Conservation (phyloP, 108 stramenopile genomes). For the Pelagomonas calceolata region DNA sequence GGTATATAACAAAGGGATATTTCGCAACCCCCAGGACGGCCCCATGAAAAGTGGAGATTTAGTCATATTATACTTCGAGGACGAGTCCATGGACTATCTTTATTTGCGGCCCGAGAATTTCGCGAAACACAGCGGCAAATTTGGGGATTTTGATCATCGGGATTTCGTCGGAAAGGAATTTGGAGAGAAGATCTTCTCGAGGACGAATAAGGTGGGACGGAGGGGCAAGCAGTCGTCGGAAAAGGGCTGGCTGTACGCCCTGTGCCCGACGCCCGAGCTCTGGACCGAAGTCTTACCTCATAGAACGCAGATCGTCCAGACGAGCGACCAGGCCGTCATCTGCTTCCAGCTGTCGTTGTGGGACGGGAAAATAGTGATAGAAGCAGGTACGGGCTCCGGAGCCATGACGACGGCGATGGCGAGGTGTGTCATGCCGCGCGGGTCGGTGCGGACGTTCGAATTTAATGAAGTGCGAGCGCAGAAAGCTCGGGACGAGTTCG, state of each 20-base stretch:
- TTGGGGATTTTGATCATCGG: neutral
- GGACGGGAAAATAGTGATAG: constrained; percentile 76
- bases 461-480: constrained; percentile 70
- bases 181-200: neutral
- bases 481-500: constrained; percentile 68
- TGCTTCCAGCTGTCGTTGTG: constrained; percentile 57
- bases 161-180: neutral
- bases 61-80: neutral
- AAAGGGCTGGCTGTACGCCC: constrained; percentile 57
- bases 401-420: constrained; percentile 68
- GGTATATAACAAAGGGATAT: no score
- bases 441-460: constrained; percentile 50
- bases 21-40: no score
- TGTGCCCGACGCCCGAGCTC: constrained; percentile 79
- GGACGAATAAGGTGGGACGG: neutral
- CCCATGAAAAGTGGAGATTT: neutral
- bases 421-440: constrained; percentile 73
- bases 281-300: constrained; percentile 70
- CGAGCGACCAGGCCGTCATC: constrained; percentile 72
- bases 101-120: neutral
- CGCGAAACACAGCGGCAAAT: neutral
- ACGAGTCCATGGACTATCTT: neutral
- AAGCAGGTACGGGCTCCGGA: constrained; percentile 80
- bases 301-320: constrained; percentile 85
- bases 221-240: neutral